Base-by-base conservation (phyloP, 2,329 filamentous ascomycete species). In the Fusarium nematophilum region DNA sequence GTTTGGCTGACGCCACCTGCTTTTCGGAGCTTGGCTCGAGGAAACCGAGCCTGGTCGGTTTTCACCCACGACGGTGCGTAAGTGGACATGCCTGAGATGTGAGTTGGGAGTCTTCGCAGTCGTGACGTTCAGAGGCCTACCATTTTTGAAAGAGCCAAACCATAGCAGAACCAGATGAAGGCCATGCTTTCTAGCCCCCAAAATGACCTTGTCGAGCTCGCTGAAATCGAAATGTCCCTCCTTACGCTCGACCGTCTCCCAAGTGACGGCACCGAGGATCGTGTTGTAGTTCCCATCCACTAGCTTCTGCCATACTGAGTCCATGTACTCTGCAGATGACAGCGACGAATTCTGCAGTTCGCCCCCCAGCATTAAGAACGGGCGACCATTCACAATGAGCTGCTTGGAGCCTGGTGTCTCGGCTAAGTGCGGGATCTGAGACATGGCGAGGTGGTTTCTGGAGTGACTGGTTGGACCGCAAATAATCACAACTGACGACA, bases 301-400 rank as follows among this genome's bases (percentile, higher is more conserved):
- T 67, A 76, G 67, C 33, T 64, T 64, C 5, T 64, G 64, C 66
- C 66, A 72, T 3, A 66, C 63, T 4, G 58, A 45, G 9, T 48
- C 50, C 73, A 75, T 75, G 54, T 66, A 74, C 37, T 65, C 59
- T 9, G 70, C 64, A 2, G 58, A 66, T 31, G 57, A 68, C 44
- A 74, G 57, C 3, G 71, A 73, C 8, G 72, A 74, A 57, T 73
- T 74, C 37, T 73, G 71, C 6, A 73, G 66, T 58, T 75, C 72
- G 45, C 57, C 71, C 9, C 62, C 53, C 3, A 64, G 64, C 58
- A 70, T 70, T 14, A 75, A 64, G 46, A 74, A 74, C 3, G 73
- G 73, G 44, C 73, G 69, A 29, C 71, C 72, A 33, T 74, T 68
- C 34, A 76, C 66, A 10, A 74, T 65, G 43, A 76, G 67, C 46